phyloP scores from a whole-genome alignment of 1,284 basidiomycete species.

The Leccinum pallidistipes region DNA sequence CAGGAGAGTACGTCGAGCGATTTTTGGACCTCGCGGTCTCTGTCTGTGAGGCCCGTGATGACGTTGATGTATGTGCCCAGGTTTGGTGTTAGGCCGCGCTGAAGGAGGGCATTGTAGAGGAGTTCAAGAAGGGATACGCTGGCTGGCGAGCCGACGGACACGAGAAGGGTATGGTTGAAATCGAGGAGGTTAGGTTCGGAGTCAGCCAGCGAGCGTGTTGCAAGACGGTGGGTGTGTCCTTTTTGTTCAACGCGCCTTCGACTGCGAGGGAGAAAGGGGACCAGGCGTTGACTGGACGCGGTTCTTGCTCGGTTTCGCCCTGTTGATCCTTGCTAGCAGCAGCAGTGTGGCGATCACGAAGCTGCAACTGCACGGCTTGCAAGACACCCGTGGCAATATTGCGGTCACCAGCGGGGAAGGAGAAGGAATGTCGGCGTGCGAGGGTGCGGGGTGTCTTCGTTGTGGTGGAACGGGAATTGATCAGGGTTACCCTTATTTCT shows the following conservation, averaged over 20 bases:
- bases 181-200: slow-evolving; percentile 39
- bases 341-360: slow-evolving; percentile 54
- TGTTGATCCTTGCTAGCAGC: slow-evolving; percentile 24
- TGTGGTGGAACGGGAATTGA: slow-evolving; percentile 28
- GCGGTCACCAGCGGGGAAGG: slow-evolving; percentile 38
- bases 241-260: slow-evolving; percentile 21
- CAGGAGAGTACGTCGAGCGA: slow-evolving; percentile 47
- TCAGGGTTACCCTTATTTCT: slow-evolving; percentile 41
- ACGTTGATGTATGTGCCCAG: slow-evolving; percentile 67
- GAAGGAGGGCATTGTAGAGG: slow-evolving; percentile 77
- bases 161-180: slow-evolving; percentile 71
- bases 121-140: slow-evolving; percentile 63
- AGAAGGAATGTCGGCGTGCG: slow-evolving; percentile 59
- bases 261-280: slow-evolving; percentile 29
- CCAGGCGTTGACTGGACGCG: slow-evolving; percentile 31
- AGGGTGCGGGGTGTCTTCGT: slow-evolving; percentile 40
- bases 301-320: slow-evolving; percentile 17
- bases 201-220: slow-evolving; percentile 25
- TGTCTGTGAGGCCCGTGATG: slow-evolving; percentile 67
- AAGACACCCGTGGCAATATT: slow-evolving; percentile 51
- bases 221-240: slow-evolving; percentile 12
- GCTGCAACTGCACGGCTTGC: slow-evolving; percentile 57
- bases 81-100: slow-evolving; percentile 67
- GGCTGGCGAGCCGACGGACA: slow-evolving; percentile 42
- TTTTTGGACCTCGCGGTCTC: slow-evolving; percentile 69